Percentiles rank a stretch among this genome's conserved stretches.
Evolutionary conservation across 805 yeast genomes (phyloP).

Genomic region (Jamesozyma gamospora): DNA sequence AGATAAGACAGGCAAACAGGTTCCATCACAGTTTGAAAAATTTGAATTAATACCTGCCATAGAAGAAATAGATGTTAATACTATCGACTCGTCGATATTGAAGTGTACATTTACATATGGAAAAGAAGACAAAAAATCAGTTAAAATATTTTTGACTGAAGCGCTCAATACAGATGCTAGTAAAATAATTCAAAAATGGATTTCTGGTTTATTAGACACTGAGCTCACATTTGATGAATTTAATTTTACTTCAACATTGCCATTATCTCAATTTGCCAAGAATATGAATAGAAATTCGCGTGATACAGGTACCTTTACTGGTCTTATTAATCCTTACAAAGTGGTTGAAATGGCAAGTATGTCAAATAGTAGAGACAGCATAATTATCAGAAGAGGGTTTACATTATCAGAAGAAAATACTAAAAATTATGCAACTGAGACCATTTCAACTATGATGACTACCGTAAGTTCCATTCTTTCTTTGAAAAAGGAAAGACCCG

Average conservation of each 20-base stretch:
- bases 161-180: slow-evolving; percentile 21
- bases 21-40: slow-evolving; percentile 7
- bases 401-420: slow-evolving; percentile 4
- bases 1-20: slow-evolving; percentile 1
- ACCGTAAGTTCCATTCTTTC: slow-evolving; percentile 24
- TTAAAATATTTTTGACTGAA: slow-evolving; percentile 16
- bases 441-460: slow-evolving; percentile 17
- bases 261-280: slow-evolving; percentile 13
- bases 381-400: slow-evolving; percentile 18
- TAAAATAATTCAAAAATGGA: slow-evolving; percentile 33
- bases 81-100: slow-evolving; percentile 18
- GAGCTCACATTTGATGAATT: slow-evolving; percentile 24
- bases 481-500: slow-evolving; percentile 20
- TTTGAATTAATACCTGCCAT: slow-evolving; percentile 11
- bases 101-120: slow-evolving; percentile 7
- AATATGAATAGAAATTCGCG: slow-evolving; percentile 3
- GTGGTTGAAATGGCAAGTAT: slow-evolving; percentile 12
- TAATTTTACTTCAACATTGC: slow-evolving; percentile 27
- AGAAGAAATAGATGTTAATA: slow-evolving; percentile 10
- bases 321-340: slow-evolving; percentile 13
- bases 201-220: slow-evolving; percentile 30
- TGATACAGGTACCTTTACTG: slow-evolving; percentile 11
- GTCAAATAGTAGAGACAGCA: slow-evolving; percentile 12
- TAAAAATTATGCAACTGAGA: slow-evolving; percentile 2
- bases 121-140: not conserved